Conservation (phyloP, 2,329 filamentous ascomycete genomes). For the Phoma herbarum region DNA sequence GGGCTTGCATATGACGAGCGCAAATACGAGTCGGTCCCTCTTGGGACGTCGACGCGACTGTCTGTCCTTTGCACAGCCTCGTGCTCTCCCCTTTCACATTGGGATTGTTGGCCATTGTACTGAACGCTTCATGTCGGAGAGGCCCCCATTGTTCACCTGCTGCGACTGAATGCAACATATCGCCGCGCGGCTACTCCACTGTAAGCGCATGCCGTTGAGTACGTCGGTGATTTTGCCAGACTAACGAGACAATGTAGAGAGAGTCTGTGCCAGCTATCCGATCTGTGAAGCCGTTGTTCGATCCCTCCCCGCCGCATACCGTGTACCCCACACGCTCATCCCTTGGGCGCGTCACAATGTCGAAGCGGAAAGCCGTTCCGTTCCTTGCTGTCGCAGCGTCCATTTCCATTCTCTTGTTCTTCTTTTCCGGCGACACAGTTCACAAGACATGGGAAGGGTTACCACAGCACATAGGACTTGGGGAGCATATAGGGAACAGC, state of each 20-base stretch:
- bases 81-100: neutral
- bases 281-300: constrained; percentile 4
- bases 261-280: neutral
- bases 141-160: constrained; percentile 5
- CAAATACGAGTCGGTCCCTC: constrained; percentile 16
- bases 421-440: constrained; percentile 48
- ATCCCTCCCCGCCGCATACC: neutral
- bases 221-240: neutral
- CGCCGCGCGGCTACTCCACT: constrained; percentile 14
- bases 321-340: neutral
- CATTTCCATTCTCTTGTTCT: constrained; percentile 50
- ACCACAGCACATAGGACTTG: constrained; percentile 53
- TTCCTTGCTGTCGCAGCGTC: constrained; percentile 42
- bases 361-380: constrained; percentile 41
- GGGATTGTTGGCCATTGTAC: constrained; percentile 1
- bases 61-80: constrained; percentile 11
- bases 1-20: constrained; percentile 17
- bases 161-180: constrained; percentile 8
- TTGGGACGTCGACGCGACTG: constrained; percentile 1
- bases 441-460: constrained; percentile 50
- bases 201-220: constrained; percentile 12
- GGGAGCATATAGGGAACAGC: constrained; percentile 43
- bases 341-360: constrained; percentile 30
- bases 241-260: constrained; percentile 7
- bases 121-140: constrained; percentile 6